Percentiles rank a stretch among this genome's conserved stretches.
Evolutionary conservation across 257 asterid species (phyloP).

Genomic region (Orobanche coerulescens): DNA sequence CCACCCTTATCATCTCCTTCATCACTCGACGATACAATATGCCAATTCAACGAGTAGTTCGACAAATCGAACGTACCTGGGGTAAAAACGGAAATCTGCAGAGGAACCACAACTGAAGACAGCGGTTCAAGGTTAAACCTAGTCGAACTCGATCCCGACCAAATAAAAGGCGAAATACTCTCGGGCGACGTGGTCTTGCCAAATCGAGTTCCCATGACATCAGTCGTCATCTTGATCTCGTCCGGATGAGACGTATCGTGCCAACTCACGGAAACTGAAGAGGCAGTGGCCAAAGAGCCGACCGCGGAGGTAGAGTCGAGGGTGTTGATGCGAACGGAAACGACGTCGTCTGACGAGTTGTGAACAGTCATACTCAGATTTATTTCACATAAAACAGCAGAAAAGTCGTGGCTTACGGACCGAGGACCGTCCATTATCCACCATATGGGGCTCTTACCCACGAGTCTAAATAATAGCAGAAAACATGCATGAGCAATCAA

Average conservation of each 20-base stretch:
- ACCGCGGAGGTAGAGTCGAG: constrained; percentile 32
- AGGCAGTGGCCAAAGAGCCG: constrained; percentile 24
- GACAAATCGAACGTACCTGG: constrained; percentile 89
- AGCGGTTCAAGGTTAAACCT: constrained; percentile 47
- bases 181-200: constrained; percentile 35
- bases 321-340: constrained; percentile 49
- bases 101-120: constrained; percentile 52
- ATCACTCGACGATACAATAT: constrained; percentile 22
- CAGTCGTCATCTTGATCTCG: constrained; percentile 51
- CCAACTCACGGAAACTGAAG: constrained; percentile 66
- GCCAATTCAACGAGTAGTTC: constrained; percentile 75
- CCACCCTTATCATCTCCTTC: constrained; percentile 19
- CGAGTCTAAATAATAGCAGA: constrained; percentile 35
- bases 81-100: constrained; percentile 61
- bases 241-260: constrained; percentile 41
- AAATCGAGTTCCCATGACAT: constrained; percentile 28
- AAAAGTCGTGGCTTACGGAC: constrained; percentile 52
- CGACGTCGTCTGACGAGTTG: constrained; percentile 53
- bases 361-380: constrained; percentile 52
- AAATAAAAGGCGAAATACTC: constrained; percentile 55
- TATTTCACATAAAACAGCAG: constrained; percentile 54
- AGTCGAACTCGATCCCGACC: constrained; percentile 82
- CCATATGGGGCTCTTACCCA: constrained; percentile 65
- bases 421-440: constrained; percentile 78
- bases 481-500: constrained; percentile 6